Base-by-base conservation (phyloP, 2,329 filamentous ascomycete species). In the Pezicula rhizophila region DNA sequence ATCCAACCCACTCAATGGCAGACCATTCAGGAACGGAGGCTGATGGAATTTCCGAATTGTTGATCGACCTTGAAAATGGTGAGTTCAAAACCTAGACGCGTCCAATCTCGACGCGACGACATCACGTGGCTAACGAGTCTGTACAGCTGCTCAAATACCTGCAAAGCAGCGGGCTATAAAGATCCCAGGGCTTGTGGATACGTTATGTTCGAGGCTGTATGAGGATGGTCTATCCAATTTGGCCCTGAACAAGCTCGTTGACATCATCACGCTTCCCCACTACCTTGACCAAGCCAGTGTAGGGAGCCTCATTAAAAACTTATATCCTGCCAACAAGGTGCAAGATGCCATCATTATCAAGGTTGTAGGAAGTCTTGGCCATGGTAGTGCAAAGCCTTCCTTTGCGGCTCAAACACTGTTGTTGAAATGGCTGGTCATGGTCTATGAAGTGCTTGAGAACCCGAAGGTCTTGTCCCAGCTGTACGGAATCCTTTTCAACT, bases 401-500 rank as follows among this genome's bases (percentile, higher is more conserved):
- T 74, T 87, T 40, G 73, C 77, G 40, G 79, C 87, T 1, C 89
- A 95, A 67, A 78, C 78, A 23, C 72, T 82, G 38, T 72, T 95
- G 45, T 68, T 95, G 53, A 84, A 80, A 67, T 95, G 89, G 89
- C 72, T 95, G 44, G 77, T 89, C 49, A 80, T 88, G 68, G 77
- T 89, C 3, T 83, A 91, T 60, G 84, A 89, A 57, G 70, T 84
- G 41, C 67, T 93, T 17, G 80, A 87, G 47, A 77, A 81, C 37
- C 75, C 78, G 41, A 71, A 70, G 6, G 70, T 84, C 8, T 67
- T 95, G 43, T 82, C 82, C 5, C 82, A 81, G 52, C 71, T 85
- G 2, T 95, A 95, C 60, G 75, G 81, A 0, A 79, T 92, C 15
- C 67, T 95, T 4, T 95, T 95, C 64, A 88, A 88, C 54, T 72